Conservation (phyloP, 2,329 filamentous ascomycete genomes). For the Sarocladium brachiariae region DNA sequence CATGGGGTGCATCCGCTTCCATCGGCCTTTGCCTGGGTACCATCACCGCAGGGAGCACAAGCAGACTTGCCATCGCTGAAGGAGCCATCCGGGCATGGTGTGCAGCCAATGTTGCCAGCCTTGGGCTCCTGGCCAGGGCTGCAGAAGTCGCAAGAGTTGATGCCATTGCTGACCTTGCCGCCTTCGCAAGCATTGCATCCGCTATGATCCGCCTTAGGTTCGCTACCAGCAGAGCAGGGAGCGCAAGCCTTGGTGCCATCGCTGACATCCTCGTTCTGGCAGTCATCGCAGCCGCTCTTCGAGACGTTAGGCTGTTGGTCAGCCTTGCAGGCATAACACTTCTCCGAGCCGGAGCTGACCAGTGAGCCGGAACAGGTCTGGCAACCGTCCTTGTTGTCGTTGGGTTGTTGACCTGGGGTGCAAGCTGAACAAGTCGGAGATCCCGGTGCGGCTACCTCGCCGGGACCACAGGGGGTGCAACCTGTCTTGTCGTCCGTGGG, state of each 20-base stretch:
- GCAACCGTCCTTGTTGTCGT: background rate
- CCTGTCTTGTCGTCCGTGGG: background rate
- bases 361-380: background rate
- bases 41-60: background rate
- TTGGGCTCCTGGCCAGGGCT: background rate
- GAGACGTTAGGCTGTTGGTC: background rate
- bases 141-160: background rate
- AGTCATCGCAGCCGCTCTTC: background rate
- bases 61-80: constrained; percentile 3
- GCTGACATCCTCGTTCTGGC: background rate
- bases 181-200: background rate
- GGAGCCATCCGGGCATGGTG: background rate
- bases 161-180: constrained; percentile 5
- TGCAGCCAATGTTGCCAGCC: background rate
- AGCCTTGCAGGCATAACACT: background rate
- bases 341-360: background rate
- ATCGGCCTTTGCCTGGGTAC: background rate
- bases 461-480: background rate
- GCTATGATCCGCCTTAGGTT: background rate
- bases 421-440: background rate
- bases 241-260: constrained; percentile 2
- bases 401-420: background rate
- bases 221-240: background rate
- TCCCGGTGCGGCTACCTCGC: background rate
- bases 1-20: background rate